A percentile compares a stretch with the other conserved stretches of the same genome.
Conservation (phyloP, 768 basidiomycete genomes). For the Tricholoma hemisulphureum region DNA sequence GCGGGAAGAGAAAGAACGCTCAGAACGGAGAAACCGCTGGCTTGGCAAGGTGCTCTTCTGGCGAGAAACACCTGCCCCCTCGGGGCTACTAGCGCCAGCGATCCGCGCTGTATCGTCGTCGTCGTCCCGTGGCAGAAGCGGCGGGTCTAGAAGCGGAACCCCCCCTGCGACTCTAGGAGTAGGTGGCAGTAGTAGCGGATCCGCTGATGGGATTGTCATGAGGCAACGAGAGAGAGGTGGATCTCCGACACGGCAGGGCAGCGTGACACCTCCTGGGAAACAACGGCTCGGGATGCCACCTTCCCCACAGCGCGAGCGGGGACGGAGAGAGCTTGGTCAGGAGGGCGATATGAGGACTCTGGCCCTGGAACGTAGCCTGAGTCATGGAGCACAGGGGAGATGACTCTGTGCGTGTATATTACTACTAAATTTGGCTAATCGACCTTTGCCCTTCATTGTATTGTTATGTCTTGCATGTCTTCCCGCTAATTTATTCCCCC, state of each 20-base stretch:
- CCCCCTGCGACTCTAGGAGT: constrained; percentile 26
- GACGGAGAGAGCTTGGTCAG: constrained; percentile 8
- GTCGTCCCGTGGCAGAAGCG: constrained; percentile 24
- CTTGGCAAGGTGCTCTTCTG: constrained; percentile 31
- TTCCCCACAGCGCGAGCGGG: constrained; percentile 1
- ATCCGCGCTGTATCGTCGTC: constrained; percentile 25
- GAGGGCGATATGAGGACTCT: constrained; percentile 19
- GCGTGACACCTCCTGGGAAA: constrained; percentile 2
- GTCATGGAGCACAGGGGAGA: constrained; percentile 6
- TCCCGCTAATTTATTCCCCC: no score
- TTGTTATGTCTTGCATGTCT: no score
- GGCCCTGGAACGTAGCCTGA: constrained; percentile 21
- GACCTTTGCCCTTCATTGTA: no score
- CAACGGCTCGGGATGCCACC: constrained; percentile 1
- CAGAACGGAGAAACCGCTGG: constrained; percentile 29
- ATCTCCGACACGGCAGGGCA: constrained; percentile 16
- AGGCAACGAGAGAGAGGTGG: constrained; percentile 28
- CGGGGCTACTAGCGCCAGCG: constrained; percentile 13
- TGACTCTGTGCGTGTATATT: background rate
- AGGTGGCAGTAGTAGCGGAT: background rate
- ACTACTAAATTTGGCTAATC: background rate
- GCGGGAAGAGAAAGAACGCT: constrained; percentile 61
- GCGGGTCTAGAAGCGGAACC: constrained; percentile 35
- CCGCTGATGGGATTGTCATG: constrained; percentile 25
- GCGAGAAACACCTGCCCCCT: constrained; percentile 8